Conservation (phyloP, 345 rosid species). For the Populus nigra region DNA sequence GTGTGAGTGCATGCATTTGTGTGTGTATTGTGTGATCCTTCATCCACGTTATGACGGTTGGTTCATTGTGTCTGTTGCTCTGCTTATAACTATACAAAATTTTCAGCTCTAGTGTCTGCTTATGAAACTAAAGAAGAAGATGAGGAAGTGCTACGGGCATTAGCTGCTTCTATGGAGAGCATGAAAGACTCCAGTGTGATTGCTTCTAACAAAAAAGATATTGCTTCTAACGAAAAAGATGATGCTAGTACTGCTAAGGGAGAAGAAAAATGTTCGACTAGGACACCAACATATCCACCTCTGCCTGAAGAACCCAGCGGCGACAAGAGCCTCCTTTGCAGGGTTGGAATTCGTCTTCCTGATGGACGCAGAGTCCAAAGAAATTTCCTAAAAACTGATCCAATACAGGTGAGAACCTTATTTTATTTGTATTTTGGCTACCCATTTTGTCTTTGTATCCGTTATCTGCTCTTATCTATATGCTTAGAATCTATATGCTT, state of each 20-base stretch:
- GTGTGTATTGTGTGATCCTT: background rate
- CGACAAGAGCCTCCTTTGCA: slow-evolving; percentile 68
- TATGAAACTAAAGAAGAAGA: slow-evolving; percentile 53
- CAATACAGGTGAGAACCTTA: slow-evolving; percentile 55
- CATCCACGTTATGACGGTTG: background rate
- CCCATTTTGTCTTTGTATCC: background rate
- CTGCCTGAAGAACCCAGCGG: slow-evolving; percentile 92
- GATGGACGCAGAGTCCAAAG: slow-evolving; percentile 88
- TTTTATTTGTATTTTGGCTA: background rate
- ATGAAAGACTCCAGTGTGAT: slow-evolving; percentile 32
- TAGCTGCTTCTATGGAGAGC: slow-evolving; percentile 63
- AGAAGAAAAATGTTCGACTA: slow-evolving; percentile 37
- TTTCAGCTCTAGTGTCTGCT: slow-evolving; percentile 25
- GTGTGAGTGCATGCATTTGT: background rate
- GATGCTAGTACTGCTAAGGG: slow-evolving; percentile 26
- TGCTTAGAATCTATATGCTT: background rate
- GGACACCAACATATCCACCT: slow-evolving; percentile 57
- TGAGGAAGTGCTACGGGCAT: slow-evolving; percentile 56
- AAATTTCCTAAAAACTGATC: slow-evolving; percentile 69
- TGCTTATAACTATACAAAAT: background rate
- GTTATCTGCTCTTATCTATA: background rate
- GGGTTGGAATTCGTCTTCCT: slow-evolving; percentile 94
- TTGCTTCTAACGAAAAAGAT: slow-evolving; percentile 22
- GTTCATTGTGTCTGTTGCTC: background rate
- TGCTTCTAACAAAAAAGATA: slow-evolving; percentile 22